Evolutionary conservation across 805 yeast species (phyloP).

Genomic region (Pichia nakasei): DNA sequence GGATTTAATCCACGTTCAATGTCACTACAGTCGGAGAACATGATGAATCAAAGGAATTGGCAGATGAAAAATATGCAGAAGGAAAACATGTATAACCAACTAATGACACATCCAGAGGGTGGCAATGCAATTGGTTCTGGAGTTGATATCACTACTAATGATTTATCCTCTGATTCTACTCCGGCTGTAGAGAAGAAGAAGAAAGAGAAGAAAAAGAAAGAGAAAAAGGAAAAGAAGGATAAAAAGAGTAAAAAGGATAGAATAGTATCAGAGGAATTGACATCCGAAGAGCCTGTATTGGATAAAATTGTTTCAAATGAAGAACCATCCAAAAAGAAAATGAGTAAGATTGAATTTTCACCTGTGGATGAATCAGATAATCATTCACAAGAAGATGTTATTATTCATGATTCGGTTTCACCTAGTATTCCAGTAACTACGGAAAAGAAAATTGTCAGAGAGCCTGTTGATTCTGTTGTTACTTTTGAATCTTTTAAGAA

Average conservation of each 20-base stretch:
- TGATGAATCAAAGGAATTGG: not conserved
- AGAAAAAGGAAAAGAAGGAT: no score
- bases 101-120: slow-evolving; percentile 13
- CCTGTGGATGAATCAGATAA: not conserved
- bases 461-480: slow-evolving; percentile 3
- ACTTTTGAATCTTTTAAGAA: slow-evolving; percentile 6
- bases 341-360: slow-evolving; percentile 7
- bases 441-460: not conserved
- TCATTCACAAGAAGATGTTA: slow-evolving; percentile 18
- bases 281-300: no score
- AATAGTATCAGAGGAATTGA: no score
- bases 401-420: slow-evolving; percentile 3
- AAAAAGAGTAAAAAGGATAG: no score
- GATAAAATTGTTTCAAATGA: no score
- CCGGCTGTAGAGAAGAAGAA: not conserved
- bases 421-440: not conserved
- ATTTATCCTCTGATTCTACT: no score
- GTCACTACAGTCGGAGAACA: slow-evolving; percentile 11
- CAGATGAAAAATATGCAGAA: slow-evolving; percentile 17
- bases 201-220: no score
- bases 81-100: slow-evolving; percentile 14
- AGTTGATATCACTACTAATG: no score
- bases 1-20: slow-evolving; percentile 8
- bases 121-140: no score
- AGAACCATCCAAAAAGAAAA: not conserved